phyloP scores from a whole-genome alignment of 1,139 yeast species.

The Taphrina communis region DNA sequence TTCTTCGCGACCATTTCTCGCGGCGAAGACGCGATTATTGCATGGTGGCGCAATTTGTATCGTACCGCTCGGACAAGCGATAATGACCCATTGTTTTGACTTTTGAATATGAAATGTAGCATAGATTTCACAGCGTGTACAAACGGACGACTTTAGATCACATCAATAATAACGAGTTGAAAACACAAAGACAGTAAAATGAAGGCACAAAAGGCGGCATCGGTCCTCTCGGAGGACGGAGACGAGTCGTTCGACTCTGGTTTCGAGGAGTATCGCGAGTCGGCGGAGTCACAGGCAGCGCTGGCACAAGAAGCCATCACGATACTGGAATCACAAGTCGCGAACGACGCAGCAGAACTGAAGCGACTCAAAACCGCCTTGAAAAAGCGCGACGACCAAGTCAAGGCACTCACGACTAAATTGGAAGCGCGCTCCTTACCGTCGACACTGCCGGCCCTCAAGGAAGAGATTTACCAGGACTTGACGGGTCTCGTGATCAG shows the following conservation, averaged over 20 bases:
- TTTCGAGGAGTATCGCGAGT: conserved; percentile 32
- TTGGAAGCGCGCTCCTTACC: conserved; percentile 34
- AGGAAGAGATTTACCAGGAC: conserved; percentile 42
- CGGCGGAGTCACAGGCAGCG: conserved; percentile 32
- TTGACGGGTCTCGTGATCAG: conserved; percentile 41
- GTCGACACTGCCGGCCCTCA: conserved; percentile 30
- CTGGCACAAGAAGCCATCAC: conserved; percentile 25
- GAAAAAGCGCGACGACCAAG: conserved; percentile 27
- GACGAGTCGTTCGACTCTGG: conserved; percentile 26
- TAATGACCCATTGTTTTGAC: conserved; percentile 6
- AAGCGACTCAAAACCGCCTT: conserved; percentile 16
- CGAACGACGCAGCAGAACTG: conserved; percentile 23
- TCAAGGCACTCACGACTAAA: conserved; percentile 21
- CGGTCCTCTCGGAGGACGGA: conserved; percentile 13
- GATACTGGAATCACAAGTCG: conserved; percentile 26
- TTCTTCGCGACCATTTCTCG: not conserved
- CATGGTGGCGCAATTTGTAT: conserved; percentile 2
- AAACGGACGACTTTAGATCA: too few relatives aligned
- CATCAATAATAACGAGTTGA: not conserved
- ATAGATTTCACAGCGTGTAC: not conserved
- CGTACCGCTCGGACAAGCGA: conserved; percentile 2
- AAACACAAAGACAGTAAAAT: not conserved
- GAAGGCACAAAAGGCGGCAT: conserved; percentile 22
- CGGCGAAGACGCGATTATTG: conserved; percentile 15
- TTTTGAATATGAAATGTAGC: not conserved